Evolutionary conservation across 192 early-diverging fungal genomes (phyloP), one percentile per base, ranked within the genome.

Genomic region (Phlyctochytrium arcticum): DNA sequence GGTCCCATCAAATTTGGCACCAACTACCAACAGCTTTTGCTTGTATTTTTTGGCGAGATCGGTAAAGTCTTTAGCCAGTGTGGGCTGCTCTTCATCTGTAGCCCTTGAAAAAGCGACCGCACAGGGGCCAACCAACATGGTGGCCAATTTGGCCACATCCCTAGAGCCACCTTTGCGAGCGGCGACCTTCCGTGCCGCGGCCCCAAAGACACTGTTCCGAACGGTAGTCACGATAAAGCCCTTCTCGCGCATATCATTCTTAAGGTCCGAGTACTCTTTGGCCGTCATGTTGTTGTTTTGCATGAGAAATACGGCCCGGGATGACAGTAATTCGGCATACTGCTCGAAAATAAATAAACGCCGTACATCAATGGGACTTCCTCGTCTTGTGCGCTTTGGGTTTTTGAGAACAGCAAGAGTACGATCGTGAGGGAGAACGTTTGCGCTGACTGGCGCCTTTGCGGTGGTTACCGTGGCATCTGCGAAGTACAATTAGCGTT

Each of bases 231-330:
- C 26, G 9, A 53, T 39, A 51, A 72, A 67, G 21, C 70, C 70
- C 33, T 66, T 60, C 49, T 65, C 54, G 36, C 49, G 23, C 8
- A 72, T 44, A 10, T 58, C 48, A 10, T 31, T 39, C 58, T 72
- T 72, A 2, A 72, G 36, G 7, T 37, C 31, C 34, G 6, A 17
- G 51, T 62, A 57, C 53, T 72, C 65, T 12, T 26, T 31, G 4
- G 64, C 67, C 3, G 57, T 60, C 32, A 68, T 29, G 65, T 72
- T 72, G 57, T 60, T 27, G 50, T 57, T 53, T 42, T 72, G 64
- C 48, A 72, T 49, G 51, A 72, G 33, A 36, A 67, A 72, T 12
- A 72, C 47, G 35, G 60, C 57, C 12, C 57, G 70, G 15, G 63
- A 58, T 5, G 53, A 57, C 27, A 72, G n/a, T 31, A 72, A 46